phyloP scores from a whole-genome alignment of 1,284 basidiomycete species.

The Leccinum pachyderme region DNA sequence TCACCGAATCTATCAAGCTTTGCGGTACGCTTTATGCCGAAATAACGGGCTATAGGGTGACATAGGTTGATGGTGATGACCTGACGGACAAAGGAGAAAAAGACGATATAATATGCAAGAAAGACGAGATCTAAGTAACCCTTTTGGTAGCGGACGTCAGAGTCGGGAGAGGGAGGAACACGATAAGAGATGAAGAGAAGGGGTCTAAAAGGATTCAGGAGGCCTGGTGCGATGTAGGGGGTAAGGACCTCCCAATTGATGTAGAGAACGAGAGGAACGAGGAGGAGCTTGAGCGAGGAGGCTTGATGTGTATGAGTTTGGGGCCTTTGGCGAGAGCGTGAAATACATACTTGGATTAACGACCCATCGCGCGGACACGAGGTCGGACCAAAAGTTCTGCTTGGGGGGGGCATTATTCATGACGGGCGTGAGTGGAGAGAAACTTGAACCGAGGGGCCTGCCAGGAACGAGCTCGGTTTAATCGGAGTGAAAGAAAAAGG shows the following conservation, averaged over 20 bases:
- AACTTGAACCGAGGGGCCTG: background rate
- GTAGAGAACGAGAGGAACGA: constrained; percentile 72
- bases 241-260: constrained; percentile 66
- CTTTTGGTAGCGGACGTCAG: constrained; percentile 72
- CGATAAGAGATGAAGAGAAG: constrained; percentile 78
- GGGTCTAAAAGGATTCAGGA: constrained; percentile 73
- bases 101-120: constrained; percentile 83
- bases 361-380: constrained; percentile 67
- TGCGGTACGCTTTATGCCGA: constrained; percentile 63
- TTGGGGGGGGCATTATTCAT: background rate
- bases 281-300: constrained; percentile 70
- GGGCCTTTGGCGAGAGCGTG: background rate
- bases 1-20: constrained; percentile 88
- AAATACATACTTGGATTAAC: constrained; percentile 67
- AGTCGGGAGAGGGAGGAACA: constrained; percentile 50
- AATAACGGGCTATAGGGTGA: constrained; percentile 66
- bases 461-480: background rate
- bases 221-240: constrained; percentile 47
- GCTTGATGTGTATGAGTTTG: constrained; percentile 37
- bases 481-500: background rate
- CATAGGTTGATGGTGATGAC: constrained; percentile 69
- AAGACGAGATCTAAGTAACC: constrained; percentile 81
- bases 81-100: constrained; percentile 92
- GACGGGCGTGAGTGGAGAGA: background rate
- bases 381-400: constrained; percentile 29